Conservation (phyloP, 257 asterid genomes). For the Echium plantagineum region DNA sequence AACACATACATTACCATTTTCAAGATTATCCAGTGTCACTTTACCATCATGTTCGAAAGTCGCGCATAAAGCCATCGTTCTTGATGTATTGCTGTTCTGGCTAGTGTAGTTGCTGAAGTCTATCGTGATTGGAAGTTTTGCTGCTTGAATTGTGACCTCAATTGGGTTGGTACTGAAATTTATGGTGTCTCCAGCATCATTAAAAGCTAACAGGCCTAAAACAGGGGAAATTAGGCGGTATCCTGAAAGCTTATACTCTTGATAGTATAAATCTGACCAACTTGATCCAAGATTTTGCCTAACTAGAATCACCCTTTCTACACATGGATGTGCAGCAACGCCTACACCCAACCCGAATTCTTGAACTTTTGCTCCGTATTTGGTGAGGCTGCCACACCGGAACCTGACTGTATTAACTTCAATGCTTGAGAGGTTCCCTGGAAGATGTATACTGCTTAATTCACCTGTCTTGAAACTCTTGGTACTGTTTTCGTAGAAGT, state of each 20-base stretch:
- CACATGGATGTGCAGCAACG: conserved; percentile 33
- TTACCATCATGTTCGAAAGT: not conserved
- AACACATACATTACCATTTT: not conserved
- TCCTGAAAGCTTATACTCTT: conserved; percentile 49
- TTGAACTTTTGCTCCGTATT: conserved; percentile 53
- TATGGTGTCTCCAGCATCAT: conserved; percentile 21
- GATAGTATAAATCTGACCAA: conserved; percentile 60
- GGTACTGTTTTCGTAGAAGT: conserved; percentile 19
- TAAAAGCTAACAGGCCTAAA: conserved; percentile 45
- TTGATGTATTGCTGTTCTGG: conserved; percentile 16
- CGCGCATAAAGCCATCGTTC: conserved; percentile 25
- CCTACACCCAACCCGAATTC: conserved; percentile 44
- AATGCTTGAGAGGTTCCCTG: conserved; percentile 63
- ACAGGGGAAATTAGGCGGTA: conserved; percentile 60
- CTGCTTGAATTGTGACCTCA: conserved; percentile 31
- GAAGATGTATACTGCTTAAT: conserved; percentile 33
- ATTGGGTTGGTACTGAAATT: conserved; percentile 23
- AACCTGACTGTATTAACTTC: conserved; percentile 33
- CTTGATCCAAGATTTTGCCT: conserved; percentile 51
- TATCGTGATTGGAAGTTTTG: conserved; percentile 35
- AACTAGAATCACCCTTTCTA: conserved; percentile 42
- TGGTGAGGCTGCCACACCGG: conserved; percentile 69
- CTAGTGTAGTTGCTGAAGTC: conserved; percentile 33
- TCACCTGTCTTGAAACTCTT: conserved; percentile 45
- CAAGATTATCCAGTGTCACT: not conserved